Percentiles rank a stretch among this genome's conserved stretches.
Evolutionary conservation across 2,329 filamentous ascomycete species (phyloP).

Genomic region (Verticillium klebahnii): DNA sequence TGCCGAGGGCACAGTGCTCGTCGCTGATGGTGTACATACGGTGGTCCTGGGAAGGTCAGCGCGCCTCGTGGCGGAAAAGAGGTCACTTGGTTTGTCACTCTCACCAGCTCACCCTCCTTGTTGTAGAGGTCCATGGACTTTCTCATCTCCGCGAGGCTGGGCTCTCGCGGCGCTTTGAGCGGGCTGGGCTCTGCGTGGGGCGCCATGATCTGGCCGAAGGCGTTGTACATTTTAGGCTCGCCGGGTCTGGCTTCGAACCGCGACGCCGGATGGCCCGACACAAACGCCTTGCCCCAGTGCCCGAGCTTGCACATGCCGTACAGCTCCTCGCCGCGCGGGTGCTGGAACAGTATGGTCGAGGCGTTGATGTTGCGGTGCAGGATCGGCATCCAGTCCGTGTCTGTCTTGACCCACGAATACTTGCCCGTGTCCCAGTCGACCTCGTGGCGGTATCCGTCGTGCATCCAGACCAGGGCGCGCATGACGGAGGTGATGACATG

Average conservation of each 20-base stretch:
- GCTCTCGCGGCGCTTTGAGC: neutral
- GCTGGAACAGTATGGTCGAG: constrained; percentile 45
- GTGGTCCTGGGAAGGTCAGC: constrained; percentile 14
- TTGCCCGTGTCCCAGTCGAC: constrained; percentile 6
- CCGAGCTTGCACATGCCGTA: constrained; percentile 53
- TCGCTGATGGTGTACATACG: constrained; percentile 29
- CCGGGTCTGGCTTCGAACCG: constrained; percentile 2
- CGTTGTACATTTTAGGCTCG: constrained; percentile 1
- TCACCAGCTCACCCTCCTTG: constrained; percentile 4
- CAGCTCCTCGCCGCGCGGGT: constrained; percentile 39
- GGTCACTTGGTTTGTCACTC: neutral
- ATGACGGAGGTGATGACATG: constrained; percentile 45
- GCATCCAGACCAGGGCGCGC: constrained; percentile 46
- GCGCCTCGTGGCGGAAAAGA: neutral
- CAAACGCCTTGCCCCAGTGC: constrained; percentile 34
- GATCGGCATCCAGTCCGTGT: constrained; percentile 45
- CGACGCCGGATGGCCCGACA: constrained; percentile 30
- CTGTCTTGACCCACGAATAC: constrained; percentile 15
- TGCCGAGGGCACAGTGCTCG: constrained; percentile 33
- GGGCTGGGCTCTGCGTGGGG: neutral
- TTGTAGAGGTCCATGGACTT: constrained; percentile 8
- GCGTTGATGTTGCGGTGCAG: constrained; percentile 44
- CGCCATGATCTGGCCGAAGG: constrained; percentile 5
- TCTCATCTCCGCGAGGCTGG: constrained; percentile 2
- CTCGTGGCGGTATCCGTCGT: constrained; percentile 37